phyloP scores from a whole-genome alignment of 225 moss, liverwort and hornwort species.

The Neckera pumila region DNA sequence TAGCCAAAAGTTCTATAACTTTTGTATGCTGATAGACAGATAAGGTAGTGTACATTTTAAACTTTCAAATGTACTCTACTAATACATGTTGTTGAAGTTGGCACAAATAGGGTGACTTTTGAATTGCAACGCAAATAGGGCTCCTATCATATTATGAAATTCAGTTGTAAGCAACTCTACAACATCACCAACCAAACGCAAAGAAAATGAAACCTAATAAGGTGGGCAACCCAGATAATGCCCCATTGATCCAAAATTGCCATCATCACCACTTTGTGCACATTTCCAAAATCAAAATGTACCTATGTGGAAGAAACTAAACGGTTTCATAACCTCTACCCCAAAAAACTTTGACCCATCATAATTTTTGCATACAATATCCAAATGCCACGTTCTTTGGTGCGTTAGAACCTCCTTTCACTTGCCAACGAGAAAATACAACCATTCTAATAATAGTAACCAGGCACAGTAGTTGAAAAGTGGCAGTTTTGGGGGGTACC shows the following conservation, averaged over 20 bases:
- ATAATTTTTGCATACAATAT: background rate
- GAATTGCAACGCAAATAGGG: fast-evolving
- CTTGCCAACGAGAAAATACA: background rate
- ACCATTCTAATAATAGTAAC: background rate
- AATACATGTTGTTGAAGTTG: too few relatives aligned
- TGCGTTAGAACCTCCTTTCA: fast-evolving
- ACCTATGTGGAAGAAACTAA: background rate
- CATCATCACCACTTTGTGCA: fast-evolving
- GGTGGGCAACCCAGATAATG: fast-evolving
- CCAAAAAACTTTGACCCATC: background rate
- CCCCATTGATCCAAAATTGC: fast-evolving
- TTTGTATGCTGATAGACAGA: too few relatives aligned
- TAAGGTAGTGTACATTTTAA: background rate
- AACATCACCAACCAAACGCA: background rate
- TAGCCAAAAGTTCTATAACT: too few relatives aligned
- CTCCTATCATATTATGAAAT: too few relatives aligned
- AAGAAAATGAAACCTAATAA: background rate
- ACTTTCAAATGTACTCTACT: background rate
- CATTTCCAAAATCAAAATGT: background rate
- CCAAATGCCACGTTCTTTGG: fast-evolving
- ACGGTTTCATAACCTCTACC: background rate
- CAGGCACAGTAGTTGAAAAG: too few relatives aligned
- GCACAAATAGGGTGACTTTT: background rate
- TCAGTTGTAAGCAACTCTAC: fast-evolving
- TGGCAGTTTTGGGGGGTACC: too few relatives aligned